Evolutionary conservation across 352 stramenopile genomes (phyloP).

Genomic region (Phytophthora foliorum): DNA sequence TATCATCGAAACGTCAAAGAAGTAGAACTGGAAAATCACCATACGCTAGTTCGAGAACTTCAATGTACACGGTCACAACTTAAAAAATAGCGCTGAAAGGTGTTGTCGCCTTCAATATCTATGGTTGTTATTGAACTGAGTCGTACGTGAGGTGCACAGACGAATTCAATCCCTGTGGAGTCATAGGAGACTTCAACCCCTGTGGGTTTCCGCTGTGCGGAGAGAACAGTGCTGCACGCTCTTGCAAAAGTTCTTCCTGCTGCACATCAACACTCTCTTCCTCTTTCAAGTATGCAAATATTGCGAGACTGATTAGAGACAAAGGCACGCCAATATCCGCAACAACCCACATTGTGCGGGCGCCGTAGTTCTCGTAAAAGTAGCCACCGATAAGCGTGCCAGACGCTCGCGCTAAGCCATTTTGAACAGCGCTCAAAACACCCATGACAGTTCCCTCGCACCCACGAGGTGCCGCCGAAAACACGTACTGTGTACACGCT

Average conservation of each 20-base stretch:
- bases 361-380: conserved; percentile 78
- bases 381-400: conserved; percentile 78
- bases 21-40: too few relatives aligned
- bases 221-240: conserved; percentile 33
- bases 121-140: conserved; percentile 17
- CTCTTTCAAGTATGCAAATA: conserved; percentile 76
- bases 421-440: conserved; percentile 76
- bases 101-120: background rate
- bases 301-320: conserved; percentile 59
- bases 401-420: conserved; percentile 62
- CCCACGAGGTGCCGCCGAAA: conserved; percentile 59
- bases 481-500: conserved; percentile 78
- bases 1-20: too few relatives aligned
- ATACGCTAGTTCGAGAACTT: too few relatives aligned
- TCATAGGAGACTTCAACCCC: conserved; percentile 28
- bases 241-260: conserved; percentile 25
- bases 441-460: conserved; percentile 78
- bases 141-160: conserved; percentile 29
- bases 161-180: conserved; percentile 20
- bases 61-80: background rate
- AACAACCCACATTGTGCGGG: conserved; percentile 71
- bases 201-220: conserved; percentile 35
- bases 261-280: conserved; percentile 21
- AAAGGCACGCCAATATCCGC: conserved; percentile 71
- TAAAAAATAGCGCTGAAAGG: background rate